Conservation (phyloP, 352 stramenopile genomes). For the Globisporangium paddicum region DNA sequence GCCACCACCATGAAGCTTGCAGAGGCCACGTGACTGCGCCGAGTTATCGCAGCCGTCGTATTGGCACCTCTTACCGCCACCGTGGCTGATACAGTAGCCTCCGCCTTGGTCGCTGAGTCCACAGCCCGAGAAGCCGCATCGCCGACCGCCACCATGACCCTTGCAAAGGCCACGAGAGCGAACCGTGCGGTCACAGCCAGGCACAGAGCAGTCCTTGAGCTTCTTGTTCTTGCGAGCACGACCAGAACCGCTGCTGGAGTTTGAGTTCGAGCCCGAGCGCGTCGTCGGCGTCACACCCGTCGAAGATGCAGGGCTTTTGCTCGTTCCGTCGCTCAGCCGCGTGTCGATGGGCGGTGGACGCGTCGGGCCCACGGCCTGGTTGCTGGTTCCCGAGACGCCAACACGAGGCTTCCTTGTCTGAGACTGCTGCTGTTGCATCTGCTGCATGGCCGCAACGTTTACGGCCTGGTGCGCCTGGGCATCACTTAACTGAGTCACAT, state of each 20-base stretch:
- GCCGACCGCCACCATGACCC: conserved; percentile 65
- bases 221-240: conserved; percentile 75
- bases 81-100: conserved; percentile 80
- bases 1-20: conserved; percentile 76
- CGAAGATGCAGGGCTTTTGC: conserved; percentile 10
- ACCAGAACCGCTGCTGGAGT: conserved; percentile 21
- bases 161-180: conserved; percentile 80
- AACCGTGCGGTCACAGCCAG: conserved; percentile 67
- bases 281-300: conserved; percentile 28
- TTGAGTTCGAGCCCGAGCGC: conserved; percentile 30
- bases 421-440: conserved; percentile 5
- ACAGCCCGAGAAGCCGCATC: conserved; percentile 64
- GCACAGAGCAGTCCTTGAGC: conserved; percentile 78
- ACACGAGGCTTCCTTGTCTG: conserved; percentile 4
- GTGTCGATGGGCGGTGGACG: conserved; percentile 56
- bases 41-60: conserved; percentile 76
- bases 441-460: conserved; percentile 21
- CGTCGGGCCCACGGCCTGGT: background rate
- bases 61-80: conserved; percentile 77
- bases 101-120: conserved; percentile 74
- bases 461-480: conserved; percentile 11
- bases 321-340: conserved; percentile 13
- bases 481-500: conserved; percentile 5
- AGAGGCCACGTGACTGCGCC: conserved; percentile 74
- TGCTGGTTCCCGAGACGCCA: too few species aligned